These are phyloP conservation scores for Pulicaria dysenterica DNA, from an alignment of 129 eudicot species.

Conservation along the genomic window DNA sequence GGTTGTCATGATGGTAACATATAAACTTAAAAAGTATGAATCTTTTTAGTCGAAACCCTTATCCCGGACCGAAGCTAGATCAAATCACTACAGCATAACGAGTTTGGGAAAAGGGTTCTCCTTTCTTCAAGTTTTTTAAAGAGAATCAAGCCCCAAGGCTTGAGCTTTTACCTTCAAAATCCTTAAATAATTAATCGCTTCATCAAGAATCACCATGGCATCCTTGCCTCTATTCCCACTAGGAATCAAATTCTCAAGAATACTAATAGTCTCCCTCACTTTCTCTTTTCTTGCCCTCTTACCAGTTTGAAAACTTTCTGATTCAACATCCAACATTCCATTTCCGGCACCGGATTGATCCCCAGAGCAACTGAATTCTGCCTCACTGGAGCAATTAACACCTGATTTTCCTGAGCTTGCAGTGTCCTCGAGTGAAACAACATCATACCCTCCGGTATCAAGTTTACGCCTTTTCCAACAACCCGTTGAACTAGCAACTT, in stretches of 20 bases:
- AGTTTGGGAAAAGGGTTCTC: background rate
- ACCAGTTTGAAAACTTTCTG: constrained; percentile 37
- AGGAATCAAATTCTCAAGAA: constrained; percentile 69
- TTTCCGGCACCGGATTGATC: constrained; percentile 21
- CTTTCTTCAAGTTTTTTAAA: constrained; percentile 26
- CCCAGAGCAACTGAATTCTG: constrained; percentile 53
- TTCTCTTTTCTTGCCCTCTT: constrained; percentile 56
- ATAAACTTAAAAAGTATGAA: background rate
- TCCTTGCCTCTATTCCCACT: constrained; percentile 60
- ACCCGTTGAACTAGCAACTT: constrained; percentile 66
- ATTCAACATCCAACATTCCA: constrained; percentile 26
- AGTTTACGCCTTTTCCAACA: constrained; percentile 54
- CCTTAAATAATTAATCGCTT: constrained; percentile 69
- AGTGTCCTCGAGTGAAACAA: constrained; percentile 37
- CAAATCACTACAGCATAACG: constrained; percentile 6
- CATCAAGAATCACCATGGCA: constrained; percentile 69
- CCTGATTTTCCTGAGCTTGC: constrained; percentile 48
- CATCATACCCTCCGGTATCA: constrained; percentile 28
- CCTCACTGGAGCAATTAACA: constrained; percentile 50
- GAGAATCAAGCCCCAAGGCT: constrained; percentile 62
- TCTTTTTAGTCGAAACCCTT: background rate
- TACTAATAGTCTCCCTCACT: constrained; percentile 58
- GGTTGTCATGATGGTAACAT: constrained; percentile 4
- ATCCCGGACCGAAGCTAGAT: background rate
- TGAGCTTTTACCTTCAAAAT: constrained; percentile 67